These are phyloP conservation scores for Aspergillus taichungensis DNA, from an alignment of 495 filamentous ascomycete genomes.

Conservation along the genomic window DNA sequence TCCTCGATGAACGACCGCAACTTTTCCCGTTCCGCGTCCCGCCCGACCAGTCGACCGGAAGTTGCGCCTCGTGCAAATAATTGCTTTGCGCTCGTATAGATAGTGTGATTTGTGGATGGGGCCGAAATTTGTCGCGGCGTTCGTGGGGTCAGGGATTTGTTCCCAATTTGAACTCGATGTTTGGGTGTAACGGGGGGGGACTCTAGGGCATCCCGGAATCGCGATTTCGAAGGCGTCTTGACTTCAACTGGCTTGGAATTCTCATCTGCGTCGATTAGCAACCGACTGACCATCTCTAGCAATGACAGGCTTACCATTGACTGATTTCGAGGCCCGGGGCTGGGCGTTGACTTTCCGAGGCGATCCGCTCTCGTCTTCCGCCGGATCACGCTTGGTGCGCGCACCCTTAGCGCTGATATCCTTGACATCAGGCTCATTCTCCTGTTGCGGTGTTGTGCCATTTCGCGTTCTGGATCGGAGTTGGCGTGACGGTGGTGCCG, in stretches of 20 bases:
- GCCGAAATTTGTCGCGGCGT: constrained; percentile 44
- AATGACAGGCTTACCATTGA: constrained; percentile 21
- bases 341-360: constrained; percentile 25
- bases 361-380: constrained; percentile 20
- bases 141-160: constrained; percentile 58
- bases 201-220: constrained; percentile 57
- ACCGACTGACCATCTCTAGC: background rate
- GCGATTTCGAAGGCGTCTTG: constrained; percentile 54
- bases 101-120: constrained; percentile 51
- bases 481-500: constrained; percentile 18
- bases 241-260: constrained; percentile 27
- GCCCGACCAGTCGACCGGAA: constrained; percentile 69
- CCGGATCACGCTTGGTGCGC: constrained; percentile 22
- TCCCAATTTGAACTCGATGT: constrained; percentile 55
- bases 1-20: constrained; percentile 60
- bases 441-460: constrained; percentile 14
- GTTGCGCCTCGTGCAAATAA: constrained; percentile 72
- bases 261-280: constrained; percentile 16
- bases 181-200: constrained; percentile 58
- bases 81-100: constrained; percentile 82
- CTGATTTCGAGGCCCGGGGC: constrained; percentile 22
- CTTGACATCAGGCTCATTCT: constrained; percentile 22
- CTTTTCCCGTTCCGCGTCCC: constrained; percentile 69
- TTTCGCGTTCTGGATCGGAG: constrained; percentile 26
- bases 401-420: constrained; percentile 11